Conservation (phyloP, 306 rosid species). For the Abrus precatorius region DNA sequence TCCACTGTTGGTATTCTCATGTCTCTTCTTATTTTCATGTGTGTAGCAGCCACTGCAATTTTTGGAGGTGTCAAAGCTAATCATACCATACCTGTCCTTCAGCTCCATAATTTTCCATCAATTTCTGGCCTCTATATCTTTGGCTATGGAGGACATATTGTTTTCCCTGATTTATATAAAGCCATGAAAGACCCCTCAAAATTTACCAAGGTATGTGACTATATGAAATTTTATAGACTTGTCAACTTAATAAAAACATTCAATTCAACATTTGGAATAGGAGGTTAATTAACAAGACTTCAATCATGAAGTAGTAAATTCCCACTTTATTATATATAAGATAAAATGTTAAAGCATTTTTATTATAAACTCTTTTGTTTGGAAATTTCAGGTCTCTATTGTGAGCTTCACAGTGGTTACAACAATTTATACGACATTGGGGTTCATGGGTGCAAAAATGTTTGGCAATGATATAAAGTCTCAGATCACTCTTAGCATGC, state of each 20-base stretch:
- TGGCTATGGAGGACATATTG: conserved; percentile 76
- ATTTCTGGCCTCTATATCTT: conserved; percentile 74
- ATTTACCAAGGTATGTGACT: conserved; percentile 69
- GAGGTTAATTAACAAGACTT: too few relatives aligned
- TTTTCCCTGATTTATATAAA: conserved; percentile 75
- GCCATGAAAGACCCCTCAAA: conserved; percentile 89
- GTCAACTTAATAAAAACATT: too few relatives aligned
- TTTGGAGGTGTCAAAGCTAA: conserved; percentile 57
- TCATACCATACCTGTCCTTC: conserved; percentile 61
- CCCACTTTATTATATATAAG: too few relatives aligned
- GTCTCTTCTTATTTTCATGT: conserved; percentile 65
- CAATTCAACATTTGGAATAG: too few relatives aligned
- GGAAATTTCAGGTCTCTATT: conserved; percentile 65
- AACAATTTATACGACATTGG: conserved; percentile 52
- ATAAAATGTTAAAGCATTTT: too few relatives aligned
- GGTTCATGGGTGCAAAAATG: conserved; percentile 77
- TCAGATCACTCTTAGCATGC: conserved; percentile 85
- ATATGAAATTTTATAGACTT: not conserved
- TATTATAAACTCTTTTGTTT: not conserved
- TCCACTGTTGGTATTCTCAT: conserved; percentile 71
- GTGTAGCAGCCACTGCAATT: conserved; percentile 62
- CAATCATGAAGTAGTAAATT: too few relatives aligned
- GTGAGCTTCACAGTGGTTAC: conserved; percentile 75
- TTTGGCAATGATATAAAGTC: conserved; percentile 68
- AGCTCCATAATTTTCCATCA: conserved; percentile 66